Conservation (phyloP, 305 asterid species). For the Fraxinus latifolia region DNA sequence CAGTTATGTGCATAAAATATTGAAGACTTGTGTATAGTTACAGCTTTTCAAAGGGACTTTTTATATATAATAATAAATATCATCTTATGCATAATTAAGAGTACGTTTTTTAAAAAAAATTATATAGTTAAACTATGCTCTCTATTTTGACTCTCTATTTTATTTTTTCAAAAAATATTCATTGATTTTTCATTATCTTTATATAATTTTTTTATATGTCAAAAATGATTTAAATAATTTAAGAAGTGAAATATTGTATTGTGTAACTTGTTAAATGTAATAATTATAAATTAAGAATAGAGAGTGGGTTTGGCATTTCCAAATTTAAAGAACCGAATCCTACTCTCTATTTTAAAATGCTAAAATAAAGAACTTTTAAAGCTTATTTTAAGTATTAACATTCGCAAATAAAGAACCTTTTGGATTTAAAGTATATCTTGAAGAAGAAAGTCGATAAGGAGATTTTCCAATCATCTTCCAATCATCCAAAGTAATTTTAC, state of each 20-base stretch:
- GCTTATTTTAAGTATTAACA: background rate
- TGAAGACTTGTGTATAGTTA: background rate
- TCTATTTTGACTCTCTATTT: background rate
- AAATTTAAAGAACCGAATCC: too few relatives aligned
- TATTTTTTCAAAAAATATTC: background rate
- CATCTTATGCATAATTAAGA: background rate
- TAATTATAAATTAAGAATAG: too few relatives aligned
- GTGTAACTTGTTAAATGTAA: background rate
- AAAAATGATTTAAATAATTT: background rate
- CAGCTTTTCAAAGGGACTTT: background rate
- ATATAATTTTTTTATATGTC: background rate
- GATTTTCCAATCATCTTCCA: background rate
- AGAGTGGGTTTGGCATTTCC: background rate
- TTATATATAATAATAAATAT: too few relatives aligned
- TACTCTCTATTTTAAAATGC: background rate
- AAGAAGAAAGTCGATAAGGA: background rate
- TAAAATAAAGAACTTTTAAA: too few relatives aligned
- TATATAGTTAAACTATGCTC: too few relatives aligned
- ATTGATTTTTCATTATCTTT: background rate
- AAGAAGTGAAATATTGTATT: background rate
- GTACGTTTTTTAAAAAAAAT: background rate
- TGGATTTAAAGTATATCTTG: background rate
- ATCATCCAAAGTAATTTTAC: background rate
- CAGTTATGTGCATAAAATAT: background rate
- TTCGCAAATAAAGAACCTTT: too few relatives aligned